Base-by-base conservation (phyloP, 2,329 filamentous ascomycete genomes). In the Leptographium wingfieldii region DNA sequence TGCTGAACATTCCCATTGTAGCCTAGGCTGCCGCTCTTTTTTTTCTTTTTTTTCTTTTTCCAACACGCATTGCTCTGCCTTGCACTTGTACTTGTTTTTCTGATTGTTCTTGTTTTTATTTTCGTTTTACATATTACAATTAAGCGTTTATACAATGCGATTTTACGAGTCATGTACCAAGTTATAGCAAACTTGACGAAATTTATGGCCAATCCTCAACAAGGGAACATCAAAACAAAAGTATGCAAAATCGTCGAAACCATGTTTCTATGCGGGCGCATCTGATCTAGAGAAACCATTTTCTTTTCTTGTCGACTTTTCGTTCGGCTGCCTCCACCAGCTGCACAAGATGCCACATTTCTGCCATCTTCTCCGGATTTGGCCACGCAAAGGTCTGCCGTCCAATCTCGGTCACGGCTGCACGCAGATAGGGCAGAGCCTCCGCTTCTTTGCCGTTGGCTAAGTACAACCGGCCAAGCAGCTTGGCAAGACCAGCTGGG, bases 1-100 rank as follows among this genome's bases (percentile, higher is more conserved):
- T 86, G 61, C 69, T 86, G 62, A 83, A 83, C 48, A 72, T 86
- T 35, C 57, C 60, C 11, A 46, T 58, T 27, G 46, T 58, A 1
- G 55, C 55, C 5, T 60, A 35, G 38, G 19, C 25, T 49, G 16
- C 14, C 14, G 4, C 33, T 2, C 2, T 6, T 43, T 14, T 14
- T 52, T 35, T 14, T 46, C 2, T 35, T 48, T 54, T 46, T 6
- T 35, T 25, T 12, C 22, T 48, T 58, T 40, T 38, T 52, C 16
- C 22, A 19, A 7, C 22, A 14, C 38, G 12, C 38, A 31, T 46
- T 16, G 14, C n/a, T 22, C 29, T 43, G 11, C 10, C 19, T 53
- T 48, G 12, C 31, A 14, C 7, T 53, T 33, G 14, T 33, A n/a
- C 14, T 4, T 53, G 11, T 1, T 35, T 53, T 53, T 33, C 19